Base-by-base conservation (phyloP, 768 basidiomycete genomes). In the Sporobolomyces phaffii region DNA sequence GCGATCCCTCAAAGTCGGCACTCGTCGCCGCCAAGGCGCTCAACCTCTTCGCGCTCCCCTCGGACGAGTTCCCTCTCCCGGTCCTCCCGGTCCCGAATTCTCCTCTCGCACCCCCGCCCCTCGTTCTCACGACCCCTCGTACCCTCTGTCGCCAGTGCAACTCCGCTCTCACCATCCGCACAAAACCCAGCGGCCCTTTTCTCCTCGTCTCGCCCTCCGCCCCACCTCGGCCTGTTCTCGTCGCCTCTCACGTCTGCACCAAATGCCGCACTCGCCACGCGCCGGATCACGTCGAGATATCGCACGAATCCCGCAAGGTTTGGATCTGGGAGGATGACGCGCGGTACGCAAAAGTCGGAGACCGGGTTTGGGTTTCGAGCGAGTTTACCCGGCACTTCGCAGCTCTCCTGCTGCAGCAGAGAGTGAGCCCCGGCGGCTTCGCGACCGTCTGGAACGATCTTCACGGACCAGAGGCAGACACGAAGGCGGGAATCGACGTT, bases 261-360 rank as follows among this genome's bases (percentile, higher is more conserved):
- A 58, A 58, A 43, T 68, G 66, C 18, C 26, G 50, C 10, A 61
- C 61, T 1, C 10, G 51, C 0, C 56, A 68, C 29, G 6, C 60
- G 2, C 49, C 61, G 20, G 66, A 68, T 29, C 66, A 68, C 31
- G 56, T 68, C 61, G 66, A 68, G 36, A 26, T 62, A 11, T 0
- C 6, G 4, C n/a, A 52, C 6, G 7, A 9, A 5, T 17, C 11
- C 0, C 5, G 7, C 1, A 17, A 11, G 14, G 44, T 62, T 0
- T 68, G 66, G 66, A 20, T 68, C 4, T 68, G 56, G 61, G 61
- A 68, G 9, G 43, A 28, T 0, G 29, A 59, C 2, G 28, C 61
- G 14, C 13, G 2, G 7, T 57, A 36, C 22, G 0, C 34, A 24
- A 68, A 68, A 49, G 66, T 68, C 11, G 66, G 66, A 8, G 56